A percentile compares a stretch with the other conserved stretches of the same genome.
Conservation (phyloP, 1,284 basidiomycete genomes). For the Cryptococcus sp. region DNA sequence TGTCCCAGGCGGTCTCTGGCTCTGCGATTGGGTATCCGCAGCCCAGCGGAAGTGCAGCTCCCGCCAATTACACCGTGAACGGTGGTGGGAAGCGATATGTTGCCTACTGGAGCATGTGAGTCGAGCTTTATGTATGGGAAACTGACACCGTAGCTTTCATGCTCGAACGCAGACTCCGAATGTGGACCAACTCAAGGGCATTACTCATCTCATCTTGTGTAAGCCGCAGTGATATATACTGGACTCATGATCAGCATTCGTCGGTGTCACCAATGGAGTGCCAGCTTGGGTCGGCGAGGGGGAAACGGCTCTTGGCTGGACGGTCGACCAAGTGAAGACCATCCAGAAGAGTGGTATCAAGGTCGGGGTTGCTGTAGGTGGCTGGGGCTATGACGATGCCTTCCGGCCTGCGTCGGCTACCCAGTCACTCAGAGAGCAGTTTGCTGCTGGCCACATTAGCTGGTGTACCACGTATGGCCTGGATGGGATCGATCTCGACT, state of each 20-base stretch:
- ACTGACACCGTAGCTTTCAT: conserved; percentile 7
- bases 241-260: conserved; percentile 5
- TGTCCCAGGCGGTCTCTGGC: no score
- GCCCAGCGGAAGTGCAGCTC: no score
- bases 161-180: conserved; percentile 5
- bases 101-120: conserved; percentile 27
- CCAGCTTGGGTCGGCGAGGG: neutral
- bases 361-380: conserved; percentile 19
- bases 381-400: conserved; percentile 20
- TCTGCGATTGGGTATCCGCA: no score
- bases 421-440: conserved; percentile 1
- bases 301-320: neutral
- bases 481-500: conserved; percentile 30
- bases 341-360: conserved; percentile 1
- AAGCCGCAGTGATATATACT: conserved; percentile 2
- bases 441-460: conserved; percentile 4
- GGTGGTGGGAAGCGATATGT: conserved; percentile 14
- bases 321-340: neutral
- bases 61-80: neutral
- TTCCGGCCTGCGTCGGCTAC: conserved; percentile 12
- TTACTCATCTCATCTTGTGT: conserved; percentile 28
- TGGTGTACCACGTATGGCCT: conserved; percentile 11
- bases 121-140: neutral
- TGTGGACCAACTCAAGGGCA: conserved; percentile 14
- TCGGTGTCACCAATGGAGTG: conserved; percentile 8